phyloP scores from a whole-genome alignment of 164 flowering plant genomes.

The Taxillus chinensis region DNA sequence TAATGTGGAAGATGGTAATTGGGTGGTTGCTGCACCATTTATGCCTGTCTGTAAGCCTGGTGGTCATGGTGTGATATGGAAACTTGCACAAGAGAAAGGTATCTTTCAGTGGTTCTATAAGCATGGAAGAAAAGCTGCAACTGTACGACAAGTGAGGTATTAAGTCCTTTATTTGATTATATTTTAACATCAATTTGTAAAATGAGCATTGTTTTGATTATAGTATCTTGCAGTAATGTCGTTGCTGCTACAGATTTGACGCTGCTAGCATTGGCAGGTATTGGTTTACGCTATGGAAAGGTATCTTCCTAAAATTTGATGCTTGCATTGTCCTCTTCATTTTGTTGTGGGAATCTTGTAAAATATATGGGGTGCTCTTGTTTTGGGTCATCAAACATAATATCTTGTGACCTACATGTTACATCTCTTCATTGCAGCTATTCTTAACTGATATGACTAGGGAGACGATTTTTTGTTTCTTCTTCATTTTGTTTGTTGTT shows the following conservation, averaged over 20 bases:
- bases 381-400: no score
- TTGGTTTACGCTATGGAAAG: conserved; percentile 74
- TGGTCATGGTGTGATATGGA: conserved; percentile 99
- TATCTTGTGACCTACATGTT: no score
- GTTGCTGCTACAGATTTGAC: conserved; percentile 96
- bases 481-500: no score
- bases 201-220: conserved; percentile 7
- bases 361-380: no score
- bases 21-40: conserved; percentile 61
- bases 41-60: conserved; percentile 88
- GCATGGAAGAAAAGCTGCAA: conserved; percentile 85
- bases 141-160: conserved; percentile 93
- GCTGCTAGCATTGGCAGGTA: conserved; percentile 84
- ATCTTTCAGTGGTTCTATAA: conserved; percentile 70
- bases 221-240: conserved; percentile 72
- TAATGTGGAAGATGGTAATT: conserved; percentile 77
- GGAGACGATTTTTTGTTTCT: no score
- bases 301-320: conserved; percentile 22
- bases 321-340: background rate
- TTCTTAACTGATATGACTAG: no score
- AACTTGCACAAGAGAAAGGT: conserved; percentile 85
- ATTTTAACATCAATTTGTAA: background rate
- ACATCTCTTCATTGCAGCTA: no score
- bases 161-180: background rate
- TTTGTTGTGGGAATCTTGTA: no score